Percentiles rank a stretch among this genome's conserved stretches.
Conservation (phyloP, 495 filamentous ascomycete species). For the Neurospora hispaniola region DNA sequence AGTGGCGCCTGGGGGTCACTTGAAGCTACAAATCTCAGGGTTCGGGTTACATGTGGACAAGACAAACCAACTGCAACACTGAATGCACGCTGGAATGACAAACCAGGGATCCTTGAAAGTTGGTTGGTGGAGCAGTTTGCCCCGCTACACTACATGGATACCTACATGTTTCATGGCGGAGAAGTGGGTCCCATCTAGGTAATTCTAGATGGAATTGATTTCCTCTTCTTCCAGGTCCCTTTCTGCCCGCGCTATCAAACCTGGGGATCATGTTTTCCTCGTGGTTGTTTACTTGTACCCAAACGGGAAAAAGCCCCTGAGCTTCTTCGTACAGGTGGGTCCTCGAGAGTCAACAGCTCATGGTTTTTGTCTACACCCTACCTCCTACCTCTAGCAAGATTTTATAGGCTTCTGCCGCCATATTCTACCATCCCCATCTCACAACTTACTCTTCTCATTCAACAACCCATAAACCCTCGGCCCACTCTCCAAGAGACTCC, state of each 20-base stretch:
- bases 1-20: no score
- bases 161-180: not conserved
- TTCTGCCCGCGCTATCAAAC: not conserved
- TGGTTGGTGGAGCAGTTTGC: not conserved
- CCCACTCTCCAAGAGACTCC: slow-evolving; percentile 35
- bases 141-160: not conserved
- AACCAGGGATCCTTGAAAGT: not conserved
- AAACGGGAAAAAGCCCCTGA: not conserved
- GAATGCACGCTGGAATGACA: not conserved
- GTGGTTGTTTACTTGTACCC: not conserved
- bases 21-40: not conserved
- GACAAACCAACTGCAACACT: not conserved
- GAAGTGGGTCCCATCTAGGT: no score
- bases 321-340: not conserved
- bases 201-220: not conserved
- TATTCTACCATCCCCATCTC: not conserved
- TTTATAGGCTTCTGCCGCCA: not conserved
- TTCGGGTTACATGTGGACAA: not conserved
- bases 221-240: not conserved
- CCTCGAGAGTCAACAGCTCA: not conserved
- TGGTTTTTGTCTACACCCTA: not conserved
- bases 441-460: not conserved
- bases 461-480: not conserved
- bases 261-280: not conserved
- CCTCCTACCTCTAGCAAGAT: not conserved